Evolutionary conservation across 352 stramenopile species (phyloP), one percentile per base, ranked within the genome.

Genomic region (Pythium pyrilobum): DNA sequence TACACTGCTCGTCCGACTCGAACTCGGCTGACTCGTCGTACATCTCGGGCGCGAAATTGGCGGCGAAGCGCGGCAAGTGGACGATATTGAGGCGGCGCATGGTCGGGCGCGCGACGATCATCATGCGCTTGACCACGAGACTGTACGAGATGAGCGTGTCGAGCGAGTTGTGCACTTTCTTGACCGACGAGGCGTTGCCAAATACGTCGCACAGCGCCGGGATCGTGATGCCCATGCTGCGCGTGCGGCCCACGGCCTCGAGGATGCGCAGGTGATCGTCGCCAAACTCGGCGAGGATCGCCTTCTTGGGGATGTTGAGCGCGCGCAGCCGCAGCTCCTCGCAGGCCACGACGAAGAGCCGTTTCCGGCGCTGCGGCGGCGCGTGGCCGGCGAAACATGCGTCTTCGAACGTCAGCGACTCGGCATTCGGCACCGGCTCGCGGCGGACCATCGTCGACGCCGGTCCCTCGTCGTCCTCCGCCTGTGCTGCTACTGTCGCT

Each of bases 61-160:
- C 50, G 0, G 79, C 79, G 44, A 92, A 92, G 10, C 81, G 70
- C 34, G 81, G 81, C 44, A 92, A 45, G 48, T 92, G 81, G 41
- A 92, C 70, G 23, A 92, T 90, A 41, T 92, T 92, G 38, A 92
- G 59, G 5, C 79, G 76, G 0, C 75, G 60, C 73, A 89, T 89
- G 0, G 51, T 47, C 27, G 79, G 79, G 18, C 63, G 65, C 2
- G 67, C 56, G 33, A 89, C 79, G 52, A 92, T 87, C 71, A 92
- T 77, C 69, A 91, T 87, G 59, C 81, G 63, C 67, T 92, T 92
- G 34, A 90, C 74, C 31, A 92, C 77, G 23, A 92, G 49, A 25
- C 69, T 70, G 60, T 89, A 86, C 44, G 81, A 92, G 12, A 92
- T 70, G 3, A 92, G 63, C 57, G 74, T 89, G 52, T 92, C 81